Evolutionary conservation across 345 rosid genomes (phyloP), one percentile per base, ranked within the genome.

Genomic region (Salix purpurea): DNA sequence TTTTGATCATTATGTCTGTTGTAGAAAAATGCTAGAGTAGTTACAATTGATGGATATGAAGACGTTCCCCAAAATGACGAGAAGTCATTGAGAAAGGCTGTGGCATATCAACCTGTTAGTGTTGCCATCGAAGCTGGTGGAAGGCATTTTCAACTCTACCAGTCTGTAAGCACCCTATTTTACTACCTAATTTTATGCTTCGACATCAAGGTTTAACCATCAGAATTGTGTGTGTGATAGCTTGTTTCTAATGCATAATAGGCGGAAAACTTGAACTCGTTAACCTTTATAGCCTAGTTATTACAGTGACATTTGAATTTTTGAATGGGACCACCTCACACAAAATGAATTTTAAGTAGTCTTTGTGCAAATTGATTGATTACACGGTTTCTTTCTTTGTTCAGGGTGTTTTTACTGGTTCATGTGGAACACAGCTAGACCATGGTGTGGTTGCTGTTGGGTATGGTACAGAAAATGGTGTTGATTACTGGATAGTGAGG

Each of bases 41-140:
- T 81, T 62, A 65, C 78, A 11, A 81, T 81, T 73, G 80, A 81
- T 65, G 78, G 77, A n/a, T 81, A 68, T 28, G 81, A 81, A 69
- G 84, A 81, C 77, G 84, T 77, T 52, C 81, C 80, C 1, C 30
- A 42, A 34, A 77, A 77, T 40, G 80, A 81, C 36, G 84, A 81
- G 81, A 77, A 68, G 5, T 68, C 80, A 12, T 42, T 81, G 72
- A 58, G 68, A 46, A 81, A 81, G 68, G 84, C 84, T 14, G 75
- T 77, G 16, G 84, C 75, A 15, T n/a, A 76, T 61, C 83, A 81
- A 64, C 83, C 83, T 11, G 77, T 81, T 26, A 76, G 80, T 36
- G 80, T 81, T 26, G 84, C 84, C 74, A 81, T 81, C 50, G 84
- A 81, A 81, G 84, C 84, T 37, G 80, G 83, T 46, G 83, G 83